Base-by-base conservation (phyloP, 78 protist species). In the Dictyostelium citrinum region DNA sequence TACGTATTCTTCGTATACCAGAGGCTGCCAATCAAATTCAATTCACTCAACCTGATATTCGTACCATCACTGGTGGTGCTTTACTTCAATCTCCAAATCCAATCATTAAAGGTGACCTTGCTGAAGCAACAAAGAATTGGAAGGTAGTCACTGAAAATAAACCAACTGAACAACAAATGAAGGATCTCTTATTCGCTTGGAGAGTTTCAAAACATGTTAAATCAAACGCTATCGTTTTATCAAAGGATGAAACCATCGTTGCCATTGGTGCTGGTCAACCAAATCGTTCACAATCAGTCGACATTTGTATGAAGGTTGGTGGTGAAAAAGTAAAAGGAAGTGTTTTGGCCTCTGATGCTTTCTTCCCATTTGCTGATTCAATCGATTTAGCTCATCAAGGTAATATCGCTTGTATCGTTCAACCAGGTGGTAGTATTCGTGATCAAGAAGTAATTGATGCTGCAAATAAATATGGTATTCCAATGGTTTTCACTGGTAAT, bases 321-420 rank as follows among this genome's bases (percentile, higher is more conserved):
- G 95, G 94, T 24, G 93, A 95, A 0, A 90, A 82, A 81, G 84
- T 78, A 14, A 68, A 43, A 16, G 90, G 96, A 22, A 31, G 76
- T 46, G 88, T 80, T 27, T 24, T 94, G 20, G 90, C 94, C 1
- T 90, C 96, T 1, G 96, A 95, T 84, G 95, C 94, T 37, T 95
- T 95, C 91, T 95, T 95, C 90, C 96, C 96, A 61, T 95, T 95
- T 70, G 84, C 96, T 3, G 96, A 92, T 91, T 55, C 83, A 33
- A 82, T 95, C 35, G 91, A 79, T 64, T 22, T 76, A 8, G 88
- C 84, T 33, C 83, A 93, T 43, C 74, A 79, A 43, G 90, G 78
- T 68, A 35, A 84, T 16, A 43, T 93, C 35, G 51, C 68, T 17
- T 83, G 90, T 31, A 80, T 93, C n/a, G 91, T 84, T 41, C 90